A percentile compares a stretch with the other conserved stretches of the same genome.
phyloP scores from a whole-genome alignment of 2,329 filamentous ascomycete species.

The Pseudocercospora musae region DNA sequence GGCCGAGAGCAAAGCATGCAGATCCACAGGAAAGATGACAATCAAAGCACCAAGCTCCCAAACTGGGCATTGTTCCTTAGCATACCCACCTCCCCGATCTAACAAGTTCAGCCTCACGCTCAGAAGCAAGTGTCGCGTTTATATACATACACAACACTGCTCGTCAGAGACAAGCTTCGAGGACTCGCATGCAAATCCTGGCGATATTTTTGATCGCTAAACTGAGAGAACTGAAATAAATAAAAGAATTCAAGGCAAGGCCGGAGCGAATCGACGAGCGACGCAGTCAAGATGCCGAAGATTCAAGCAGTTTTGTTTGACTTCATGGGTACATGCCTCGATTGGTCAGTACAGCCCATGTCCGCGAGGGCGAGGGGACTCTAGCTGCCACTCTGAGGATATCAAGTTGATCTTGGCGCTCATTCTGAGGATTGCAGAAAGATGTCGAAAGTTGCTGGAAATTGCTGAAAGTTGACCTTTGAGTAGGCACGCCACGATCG shows the following conservation, averaged over 20 bases:
- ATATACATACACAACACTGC: not conserved
- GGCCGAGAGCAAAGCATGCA: no score
- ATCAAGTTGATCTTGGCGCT: no score
- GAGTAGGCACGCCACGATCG: conserved; percentile 37
- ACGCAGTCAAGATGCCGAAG: conserved; percentile 1
- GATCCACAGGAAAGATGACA: no score
- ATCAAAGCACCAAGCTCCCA: no score
- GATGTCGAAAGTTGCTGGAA: not conserved
- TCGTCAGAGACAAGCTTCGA: not conserved
- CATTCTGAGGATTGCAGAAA: no score
- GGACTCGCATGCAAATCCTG: not conserved
- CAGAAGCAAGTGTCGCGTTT: not conserved
- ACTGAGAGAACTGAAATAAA: not conserved
- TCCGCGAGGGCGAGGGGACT: not conserved
- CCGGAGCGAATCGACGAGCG: not conserved
- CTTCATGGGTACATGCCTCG: conserved; percentile 58
- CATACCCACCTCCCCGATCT: no score
- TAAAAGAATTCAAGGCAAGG: no score
- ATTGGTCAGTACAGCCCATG: conserved; percentile 37
- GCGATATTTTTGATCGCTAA: not conserved
- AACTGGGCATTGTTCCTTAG: no score
- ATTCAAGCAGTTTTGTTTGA: conserved; percentile 53
- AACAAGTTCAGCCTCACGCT: not conserved
- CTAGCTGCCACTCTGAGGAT: no score
- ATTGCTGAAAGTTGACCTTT: not conserved